Conservation (phyloP, 2,329 filamentous ascomycete species). For the Fusarium redolens region DNA sequence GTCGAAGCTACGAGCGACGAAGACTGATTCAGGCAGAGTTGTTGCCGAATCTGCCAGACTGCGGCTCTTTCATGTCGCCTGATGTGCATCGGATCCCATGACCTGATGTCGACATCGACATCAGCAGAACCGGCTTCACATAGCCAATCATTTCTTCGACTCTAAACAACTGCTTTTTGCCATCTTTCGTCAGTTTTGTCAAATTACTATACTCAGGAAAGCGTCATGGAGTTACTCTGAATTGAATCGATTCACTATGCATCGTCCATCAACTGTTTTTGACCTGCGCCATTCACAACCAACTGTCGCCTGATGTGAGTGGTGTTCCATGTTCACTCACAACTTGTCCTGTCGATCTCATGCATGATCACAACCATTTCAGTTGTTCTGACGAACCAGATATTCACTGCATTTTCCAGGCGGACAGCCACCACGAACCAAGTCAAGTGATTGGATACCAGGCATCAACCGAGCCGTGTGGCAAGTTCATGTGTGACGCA, state of each 20-base stretch:
- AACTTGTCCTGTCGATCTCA: neutral
- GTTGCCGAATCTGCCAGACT: neutral
- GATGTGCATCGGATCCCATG: neutral
- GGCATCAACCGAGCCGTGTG: neutral
- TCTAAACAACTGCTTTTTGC: neutral
- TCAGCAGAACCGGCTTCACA: neutral
- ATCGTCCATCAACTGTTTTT: neutral
- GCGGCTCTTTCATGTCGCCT: neutral
- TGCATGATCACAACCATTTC: conserved; percentile 6
- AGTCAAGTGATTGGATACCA: conserved; percentile 31
- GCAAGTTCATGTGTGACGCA: conserved; percentile 26
- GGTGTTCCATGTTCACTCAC: neutral
- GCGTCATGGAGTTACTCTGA: conserved; percentile 28
- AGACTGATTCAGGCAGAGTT: conserved; percentile 30
- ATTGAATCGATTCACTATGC: conserved; percentile 12
- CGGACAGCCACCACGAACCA: neutral
- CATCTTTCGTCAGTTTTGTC: conserved; percentile 3
- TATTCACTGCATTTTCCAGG: conserved; percentile 13
- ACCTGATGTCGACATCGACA: neutral
- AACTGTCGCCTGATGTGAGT: neutral
- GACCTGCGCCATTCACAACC: neutral
- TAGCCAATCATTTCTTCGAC: neutral
- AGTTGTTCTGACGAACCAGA: conserved; percentile 7
- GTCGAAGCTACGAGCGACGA: conserved; percentile 55
- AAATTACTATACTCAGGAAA: conserved; percentile 2